A percentile compares a stretch with the other conserved stretches of the same genome.
Evolutionary conservation across 371 early-diverging fungal genomes (phyloP).

Genomic region (Syncephalastrum racemosum): DNA sequence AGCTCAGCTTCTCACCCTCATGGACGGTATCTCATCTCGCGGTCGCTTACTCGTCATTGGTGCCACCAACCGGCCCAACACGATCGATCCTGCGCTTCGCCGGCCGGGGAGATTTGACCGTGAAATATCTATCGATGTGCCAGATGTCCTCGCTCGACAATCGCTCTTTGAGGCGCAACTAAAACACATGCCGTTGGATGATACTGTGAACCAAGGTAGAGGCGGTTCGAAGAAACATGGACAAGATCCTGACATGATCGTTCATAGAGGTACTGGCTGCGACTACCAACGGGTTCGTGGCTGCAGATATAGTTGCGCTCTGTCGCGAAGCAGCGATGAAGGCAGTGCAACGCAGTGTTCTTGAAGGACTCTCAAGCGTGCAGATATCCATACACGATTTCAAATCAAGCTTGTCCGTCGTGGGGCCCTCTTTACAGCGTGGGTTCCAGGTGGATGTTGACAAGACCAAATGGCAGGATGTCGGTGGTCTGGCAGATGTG

Average conservation of each 20-base stretch:
- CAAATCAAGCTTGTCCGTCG: constrained; percentile 60
- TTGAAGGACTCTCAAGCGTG: constrained; percentile 9
- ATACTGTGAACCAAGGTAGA: constrained; percentile 46
- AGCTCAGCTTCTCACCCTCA: constrained; percentile 94
- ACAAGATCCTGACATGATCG: neutral
- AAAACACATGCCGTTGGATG: constrained; percentile 53
- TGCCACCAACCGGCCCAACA: constrained; percentile 98
- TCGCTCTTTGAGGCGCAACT: constrained; percentile 63
- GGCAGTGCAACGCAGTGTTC: constrained; percentile 51
- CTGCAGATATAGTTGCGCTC: constrained; percentile 92
- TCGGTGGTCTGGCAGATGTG: constrained; percentile 94
- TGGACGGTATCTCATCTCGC: constrained; percentile 89
- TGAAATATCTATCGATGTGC: constrained; percentile 86
- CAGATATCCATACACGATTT: constrained; percentile 56
- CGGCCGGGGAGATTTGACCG: constrained; percentile 98
- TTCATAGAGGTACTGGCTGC: constrained; percentile 64
- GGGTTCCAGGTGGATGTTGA: constrained; percentile 63
- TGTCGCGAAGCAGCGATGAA: constrained; percentile 85
- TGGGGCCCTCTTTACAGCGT: constrained; percentile 67
- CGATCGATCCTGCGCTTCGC: constrained; percentile 96
- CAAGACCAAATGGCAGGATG: constrained; percentile 77
- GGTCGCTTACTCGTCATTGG: constrained; percentile 86
- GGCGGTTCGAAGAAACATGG: neutral
- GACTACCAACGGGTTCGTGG: constrained; percentile 95
- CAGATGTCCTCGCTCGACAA: constrained; percentile 60